These are phyloP conservation scores for Elaeis guineensis DNA, from an alignment of 176 grass and related monocot species.

Conservation along the genomic window DNA sequence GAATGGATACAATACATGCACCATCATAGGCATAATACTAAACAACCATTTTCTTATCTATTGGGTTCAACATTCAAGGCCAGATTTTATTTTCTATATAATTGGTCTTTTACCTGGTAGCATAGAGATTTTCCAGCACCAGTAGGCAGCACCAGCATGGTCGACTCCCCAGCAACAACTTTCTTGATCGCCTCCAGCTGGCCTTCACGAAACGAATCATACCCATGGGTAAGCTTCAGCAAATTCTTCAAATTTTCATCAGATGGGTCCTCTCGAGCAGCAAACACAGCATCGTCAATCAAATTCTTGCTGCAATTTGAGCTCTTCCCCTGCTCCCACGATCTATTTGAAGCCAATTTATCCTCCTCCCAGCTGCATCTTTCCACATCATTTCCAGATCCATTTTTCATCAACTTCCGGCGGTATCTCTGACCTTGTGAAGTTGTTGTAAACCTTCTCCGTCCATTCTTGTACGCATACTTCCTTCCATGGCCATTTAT, in stretches of 20 bases:
- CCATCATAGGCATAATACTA: too few relatives aligned
- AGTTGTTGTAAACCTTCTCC: conserved; percentile 35
- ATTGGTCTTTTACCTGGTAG: conserved; percentile 54
- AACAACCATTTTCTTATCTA: too few relatives aligned
- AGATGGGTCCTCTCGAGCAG: conserved; percentile 37
- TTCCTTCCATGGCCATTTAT: conserved; percentile 73
- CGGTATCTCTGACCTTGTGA: conserved; percentile 36
- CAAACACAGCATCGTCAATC: conserved; percentile 39
- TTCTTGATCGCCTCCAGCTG: conserved; percentile 76
- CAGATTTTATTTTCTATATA: neutral
- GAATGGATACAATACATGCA: too few relatives aligned
- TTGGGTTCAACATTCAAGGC: too few relatives aligned
- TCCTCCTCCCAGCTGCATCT: conserved; percentile 25
- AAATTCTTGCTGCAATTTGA: neutral
- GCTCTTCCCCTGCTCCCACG: conserved; percentile 39
- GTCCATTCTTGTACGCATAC: conserved; percentile 52
- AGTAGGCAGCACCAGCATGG: conserved; percentile 77
- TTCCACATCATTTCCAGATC: neutral
- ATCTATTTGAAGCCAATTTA: conserved; percentile 33
- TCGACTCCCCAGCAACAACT: conserved; percentile 59
- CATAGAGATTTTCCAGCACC: conserved; percentile 95
- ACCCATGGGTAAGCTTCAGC: conserved; percentile 57
- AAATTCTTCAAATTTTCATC: conserved; percentile 62
- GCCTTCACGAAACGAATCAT: conserved; percentile 60
- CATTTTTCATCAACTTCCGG: conserved; percentile 22